A percentile compares a stretch with the other conserved stretches of the same genome.
These are phyloP conservation scores for Mycogone perniciosa DNA, from an alignment of 2,329 filamentous ascomycete species.

Conservation along the genomic window DNA sequence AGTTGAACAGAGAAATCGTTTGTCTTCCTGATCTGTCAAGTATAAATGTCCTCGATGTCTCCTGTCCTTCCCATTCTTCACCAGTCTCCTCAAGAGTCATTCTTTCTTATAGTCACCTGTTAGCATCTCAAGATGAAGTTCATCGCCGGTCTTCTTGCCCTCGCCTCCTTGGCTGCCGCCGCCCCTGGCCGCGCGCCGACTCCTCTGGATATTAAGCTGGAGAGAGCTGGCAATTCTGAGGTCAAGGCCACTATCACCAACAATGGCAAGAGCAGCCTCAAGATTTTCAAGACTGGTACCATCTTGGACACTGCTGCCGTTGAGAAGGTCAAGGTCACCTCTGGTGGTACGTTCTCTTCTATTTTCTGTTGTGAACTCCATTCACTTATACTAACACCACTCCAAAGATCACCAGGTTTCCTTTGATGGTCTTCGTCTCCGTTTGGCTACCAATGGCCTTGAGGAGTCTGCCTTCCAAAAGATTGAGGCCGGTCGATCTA, in stretches of 20 bases:
- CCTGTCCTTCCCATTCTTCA: neutral
- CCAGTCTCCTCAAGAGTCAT: neutral
- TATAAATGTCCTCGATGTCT: neutral
- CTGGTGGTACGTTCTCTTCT: conserved; percentile 32
- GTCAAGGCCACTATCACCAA: conserved; percentile 50
- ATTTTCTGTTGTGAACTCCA: neutral
- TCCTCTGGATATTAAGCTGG: conserved; percentile 39
- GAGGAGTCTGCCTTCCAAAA: conserved; percentile 43
- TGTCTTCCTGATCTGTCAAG: neutral
- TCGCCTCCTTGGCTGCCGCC: conserved; percentile 32
- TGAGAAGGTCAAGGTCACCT: conserved; percentile 47
- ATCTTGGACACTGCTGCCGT: conserved; percentile 47
- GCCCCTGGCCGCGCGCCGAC: conserved; percentile 32
- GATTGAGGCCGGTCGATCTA: conserved; percentile 42
- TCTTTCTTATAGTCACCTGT: neutral
- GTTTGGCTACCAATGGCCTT: conserved; percentile 39
- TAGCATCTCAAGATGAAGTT: conserved; percentile 32
- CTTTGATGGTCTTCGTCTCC: conserved; percentile 49
- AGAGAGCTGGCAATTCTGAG: conserved; percentile 44
- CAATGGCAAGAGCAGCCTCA: conserved; percentile 41
- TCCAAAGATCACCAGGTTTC: conserved; percentile 32
- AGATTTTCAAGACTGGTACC: conserved; percentile 47
- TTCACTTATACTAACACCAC: neutral
- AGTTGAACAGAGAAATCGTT: no score
- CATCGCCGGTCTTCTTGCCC: conserved; percentile 27